Evolutionary conservation across 1,139 yeast genomes (phyloP), one percentile per base, ranked within the genome.

Genomic region (Kurtzmaniella quercitrusa): DNA sequence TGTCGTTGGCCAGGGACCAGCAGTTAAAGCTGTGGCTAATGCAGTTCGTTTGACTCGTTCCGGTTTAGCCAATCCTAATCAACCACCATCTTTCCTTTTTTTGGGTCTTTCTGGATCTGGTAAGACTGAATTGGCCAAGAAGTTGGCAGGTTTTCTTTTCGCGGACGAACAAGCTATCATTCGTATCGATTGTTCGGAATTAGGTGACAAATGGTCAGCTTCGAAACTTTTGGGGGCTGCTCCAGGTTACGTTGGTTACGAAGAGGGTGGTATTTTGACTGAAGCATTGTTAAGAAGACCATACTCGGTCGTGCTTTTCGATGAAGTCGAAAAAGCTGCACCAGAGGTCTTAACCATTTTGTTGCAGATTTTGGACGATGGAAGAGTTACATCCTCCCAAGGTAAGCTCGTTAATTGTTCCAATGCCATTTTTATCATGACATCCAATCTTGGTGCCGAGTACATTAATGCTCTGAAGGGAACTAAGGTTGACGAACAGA

Each of bases 271-370:
- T 53, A 80, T 91, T 53, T 76, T 93, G 53, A 93, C 98, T 2
- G 96, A 93, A 57, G 95, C 94, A 47, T 74, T 93, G 48, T 76
- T 88, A 47, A 80, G 97, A 60, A 83, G 86, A 50, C 98, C 99
- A 42, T 94, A 93, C 70, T 87, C 98, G 4, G 98, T 94, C 21
- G 78, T 93, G 23, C 73, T 93, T 50, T 93, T 93, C 58, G 98
- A 93, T 68, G 98, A 93, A 67, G 95, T 93, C 45, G 98, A 93
- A 60, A 93, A 93, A 67, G 99, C 98, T n/a, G 96, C 96, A 2
- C 98, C 98, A 1, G 98, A 93, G 63, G 98, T 94, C 2, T 75
- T 93, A 62, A 94, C 96, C 4, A 83, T 93, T 17, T 74, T 93
- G 56, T 74, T 93, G 54, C 98, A 93, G 63, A 80, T 93, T 65